Evolutionary conservation across 108 stramenopile species (phyloP).

Genomic region (Skeletonema marinoi): DNA sequence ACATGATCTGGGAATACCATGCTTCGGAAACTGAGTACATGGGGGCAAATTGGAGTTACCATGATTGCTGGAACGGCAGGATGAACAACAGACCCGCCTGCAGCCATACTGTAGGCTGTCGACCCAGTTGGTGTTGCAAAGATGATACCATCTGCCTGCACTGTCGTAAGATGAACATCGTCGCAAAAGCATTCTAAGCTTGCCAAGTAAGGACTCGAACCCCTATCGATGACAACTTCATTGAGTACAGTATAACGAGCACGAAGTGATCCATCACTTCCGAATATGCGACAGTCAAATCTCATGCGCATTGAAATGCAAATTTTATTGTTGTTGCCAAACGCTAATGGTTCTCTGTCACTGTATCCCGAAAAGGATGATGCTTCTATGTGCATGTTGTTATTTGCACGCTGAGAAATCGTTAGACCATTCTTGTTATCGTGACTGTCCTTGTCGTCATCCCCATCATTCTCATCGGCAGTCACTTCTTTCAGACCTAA

Average conservation of each 20-base stretch:
- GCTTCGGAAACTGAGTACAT: conserved; percentile 93
- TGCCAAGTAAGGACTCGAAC: conserved; percentile 89
- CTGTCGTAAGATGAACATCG: conserved; percentile 91
- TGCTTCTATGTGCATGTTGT: conserved; percentile 33
- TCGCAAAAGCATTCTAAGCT: conserved; percentile 93
- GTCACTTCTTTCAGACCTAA: conserved; percentile 54
- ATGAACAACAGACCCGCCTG: conserved; percentile 97
- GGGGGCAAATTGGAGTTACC: conserved; percentile 97
- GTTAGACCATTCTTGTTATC: conserved; percentile 5
- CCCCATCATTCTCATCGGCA: conserved; percentile 10
- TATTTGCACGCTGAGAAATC: conserved; percentile 30
- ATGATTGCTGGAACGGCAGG: conserved; percentile 95
- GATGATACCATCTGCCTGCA: conserved; percentile 97
- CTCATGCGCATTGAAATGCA: conserved; percentile 93
- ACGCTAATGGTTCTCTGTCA: conserved; percentile 45
- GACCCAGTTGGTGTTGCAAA: conserved; percentile 96
- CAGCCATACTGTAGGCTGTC: conserved; percentile 96
- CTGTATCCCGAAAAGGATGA: conserved; percentile 36
- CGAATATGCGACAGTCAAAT: conserved; percentile 82
- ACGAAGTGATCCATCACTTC: conserved; percentile 62
- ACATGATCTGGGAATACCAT: conserved; percentile 97
- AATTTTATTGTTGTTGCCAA: conserved; percentile 71
- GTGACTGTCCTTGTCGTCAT: conserved; percentile 4
- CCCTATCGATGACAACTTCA: conserved; percentile 95
- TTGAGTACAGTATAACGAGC: conserved; percentile 90